Conservation (phyloP, 1,139 yeast species). For the Oligophagozyma castellii region DNA sequence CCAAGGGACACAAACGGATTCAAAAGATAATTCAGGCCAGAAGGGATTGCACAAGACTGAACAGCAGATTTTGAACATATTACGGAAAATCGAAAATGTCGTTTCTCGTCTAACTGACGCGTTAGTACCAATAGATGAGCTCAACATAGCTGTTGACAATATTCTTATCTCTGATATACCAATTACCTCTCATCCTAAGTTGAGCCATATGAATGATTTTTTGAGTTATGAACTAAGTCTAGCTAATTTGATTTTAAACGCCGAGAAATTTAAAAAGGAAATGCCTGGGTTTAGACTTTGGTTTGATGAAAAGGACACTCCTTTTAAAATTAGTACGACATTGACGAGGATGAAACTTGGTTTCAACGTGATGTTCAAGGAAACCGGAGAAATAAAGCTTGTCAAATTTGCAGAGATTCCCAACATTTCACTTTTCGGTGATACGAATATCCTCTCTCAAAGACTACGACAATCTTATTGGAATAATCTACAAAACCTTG, state of each 20-base stretch:
- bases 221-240: slow-evolving; percentile 12
- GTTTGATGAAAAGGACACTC: slow-evolving; percentile 39
- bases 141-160: slow-evolving; percentile 15
- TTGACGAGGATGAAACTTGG: slow-evolving; percentile 29
- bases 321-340: slow-evolving; percentile 37
- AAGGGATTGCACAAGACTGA: slow-evolving; percentile 2
- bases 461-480: slow-evolving; percentile 11
- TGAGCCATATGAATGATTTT: slow-evolving; percentile 11
- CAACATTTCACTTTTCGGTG: slow-evolving; percentile 37
- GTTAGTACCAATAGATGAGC: slow-evolving; percentile 8
- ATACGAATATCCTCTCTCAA: slow-evolving; percentile 38
- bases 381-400: slow-evolving; percentile 8
- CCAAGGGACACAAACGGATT: neutral
- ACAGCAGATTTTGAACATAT: slow-evolving; percentile 3
- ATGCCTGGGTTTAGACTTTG: slow-evolving; percentile 48
- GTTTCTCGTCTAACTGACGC: slow-evolving; percentile 6
- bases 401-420: slow-evolving; percentile 40
- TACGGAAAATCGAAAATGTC: slow-evolving; percentile 5
- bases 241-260: slow-evolving; percentile 18
- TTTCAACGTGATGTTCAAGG: slow-evolving; percentile 24
- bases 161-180: slow-evolving; percentile 12
- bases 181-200: slow-evolving; percentile 11
- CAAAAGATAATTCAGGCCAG: neutral
- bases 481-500: slow-evolving; percentile 33
- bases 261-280: slow-evolving; percentile 20